Evolutionary conservation across 2,329 filamentous ascomycete genomes (phyloP).

Genomic region (Anthostomella pinea): DNA sequence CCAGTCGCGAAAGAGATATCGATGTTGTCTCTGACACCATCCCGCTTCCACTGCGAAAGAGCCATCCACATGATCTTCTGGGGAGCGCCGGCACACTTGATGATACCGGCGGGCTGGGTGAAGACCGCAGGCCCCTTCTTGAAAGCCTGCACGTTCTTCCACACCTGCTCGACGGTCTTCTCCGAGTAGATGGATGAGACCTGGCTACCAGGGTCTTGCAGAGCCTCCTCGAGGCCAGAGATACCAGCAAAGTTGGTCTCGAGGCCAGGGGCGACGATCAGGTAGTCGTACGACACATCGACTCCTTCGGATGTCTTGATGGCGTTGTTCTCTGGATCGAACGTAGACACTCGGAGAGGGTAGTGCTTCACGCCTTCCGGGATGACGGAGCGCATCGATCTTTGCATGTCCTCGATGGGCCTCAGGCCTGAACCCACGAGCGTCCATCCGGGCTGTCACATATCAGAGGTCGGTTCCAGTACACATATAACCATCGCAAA

Average conservation of each 20-base stretch:
- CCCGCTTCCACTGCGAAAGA: slow-evolving; percentile 36
- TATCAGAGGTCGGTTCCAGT: slow-evolving; percentile 10
- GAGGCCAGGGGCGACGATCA: slow-evolving; percentile 36
- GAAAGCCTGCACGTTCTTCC: slow-evolving; percentile 34
- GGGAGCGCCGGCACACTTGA: slow-evolving; percentile 39
- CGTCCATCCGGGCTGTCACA: slow-evolving; percentile 35
- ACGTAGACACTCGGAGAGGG: slow-evolving; percentile 30
- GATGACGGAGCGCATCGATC: slow-evolving; percentile 30
- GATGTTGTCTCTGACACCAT: slow-evolving; percentile 32
- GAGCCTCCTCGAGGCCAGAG: slow-evolving; percentile 33
- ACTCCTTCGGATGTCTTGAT: slow-evolving; percentile 35
- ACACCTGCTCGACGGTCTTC: slow-evolving; percentile 35
- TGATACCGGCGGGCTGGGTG: slow-evolving; percentile 37
- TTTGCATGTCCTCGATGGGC: slow-evolving; percentile 25
- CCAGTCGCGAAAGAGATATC: slow-evolving; percentile 36
- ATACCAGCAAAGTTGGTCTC: slow-evolving; percentile 35
- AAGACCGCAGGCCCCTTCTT: slow-evolving; percentile 37
- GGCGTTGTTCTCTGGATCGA: slow-evolving; percentile 35
- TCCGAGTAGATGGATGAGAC: slow-evolving; percentile 39
- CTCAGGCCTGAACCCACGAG: slow-evolving; percentile 37
- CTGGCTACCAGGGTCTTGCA: slow-evolving; percentile 30
- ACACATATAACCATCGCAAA: not conserved
- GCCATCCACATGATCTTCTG: slow-evolving; percentile 42
- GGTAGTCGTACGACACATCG: slow-evolving; percentile 36
- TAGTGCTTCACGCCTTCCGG: slow-evolving; percentile 35